phyloP scores from a whole-genome alignment of 140 eudicot species.

The Cichorium intybus region DNA sequence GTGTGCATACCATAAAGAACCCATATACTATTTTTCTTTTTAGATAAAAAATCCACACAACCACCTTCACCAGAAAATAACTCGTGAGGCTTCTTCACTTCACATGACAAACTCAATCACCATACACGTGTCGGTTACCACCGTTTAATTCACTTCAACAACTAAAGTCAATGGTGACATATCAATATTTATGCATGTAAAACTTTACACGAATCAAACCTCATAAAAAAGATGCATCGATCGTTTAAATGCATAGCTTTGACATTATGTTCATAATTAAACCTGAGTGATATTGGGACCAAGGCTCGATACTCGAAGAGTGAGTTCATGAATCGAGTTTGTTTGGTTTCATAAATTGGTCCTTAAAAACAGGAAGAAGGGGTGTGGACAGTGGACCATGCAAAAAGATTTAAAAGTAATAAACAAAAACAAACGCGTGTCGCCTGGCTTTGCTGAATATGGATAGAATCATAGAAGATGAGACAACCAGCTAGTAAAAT shows the following conservation, averaged over 20 bases:
- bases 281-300: neutral
- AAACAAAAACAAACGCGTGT: neutral
- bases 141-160: conserved; percentile 19
- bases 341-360: conserved; percentile 9
- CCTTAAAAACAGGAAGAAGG: conserved; percentile 10
- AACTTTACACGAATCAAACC: neutral
- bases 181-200: neutral
- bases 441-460: conserved; percentile 10
- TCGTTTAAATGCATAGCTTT: neutral
- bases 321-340: neutral
- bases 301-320: neutral
- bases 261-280: neutral
- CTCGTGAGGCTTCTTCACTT: conserved; percentile 19
- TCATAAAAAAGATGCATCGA: neutral
- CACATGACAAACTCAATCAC: conserved; percentile 23
- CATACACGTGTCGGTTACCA: conserved; percentile 25
- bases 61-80: conserved; percentile 35
- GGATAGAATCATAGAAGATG: conserved; percentile 17
- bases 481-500: conserved; percentile 15
- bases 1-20: conserved; percentile 3
- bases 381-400: conserved; percentile 9
- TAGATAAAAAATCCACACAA: conserved; percentile 9
- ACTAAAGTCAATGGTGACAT: conserved; percentile 15
- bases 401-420: neutral
- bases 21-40: neutral